phyloP scores from a whole-genome alignment of 306 rosid species.

The Oxytropis ochrocephala region DNA sequence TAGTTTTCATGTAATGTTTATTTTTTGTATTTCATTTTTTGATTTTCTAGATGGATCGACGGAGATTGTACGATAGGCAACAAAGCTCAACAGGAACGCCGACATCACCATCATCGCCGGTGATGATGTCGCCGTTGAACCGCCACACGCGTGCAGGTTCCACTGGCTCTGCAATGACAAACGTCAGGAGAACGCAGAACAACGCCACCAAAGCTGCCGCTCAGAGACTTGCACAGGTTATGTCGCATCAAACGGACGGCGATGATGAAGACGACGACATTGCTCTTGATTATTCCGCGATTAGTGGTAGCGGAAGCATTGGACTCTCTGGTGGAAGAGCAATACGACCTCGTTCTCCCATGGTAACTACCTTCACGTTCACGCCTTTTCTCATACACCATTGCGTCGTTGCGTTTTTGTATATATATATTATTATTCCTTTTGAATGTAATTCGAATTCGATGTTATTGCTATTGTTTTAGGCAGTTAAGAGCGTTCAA shows the following conservation, averaged over 20 bases:
- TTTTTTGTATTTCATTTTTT: background rate
- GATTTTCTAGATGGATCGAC: constrained; percentile 51
- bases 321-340: constrained; percentile 73
- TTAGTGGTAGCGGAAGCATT: constrained; percentile 49
- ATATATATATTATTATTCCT: background rate
- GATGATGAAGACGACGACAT: constrained; percentile 67
- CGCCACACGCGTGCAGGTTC: constrained; percentile 58
- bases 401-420: background rate
- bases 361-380: constrained; percentile 27
- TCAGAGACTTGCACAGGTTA: constrained; percentile 93
- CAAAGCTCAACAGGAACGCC: constrained; percentile 46
- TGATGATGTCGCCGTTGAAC: constrained; percentile 13
- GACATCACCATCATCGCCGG: constrained; percentile 53
- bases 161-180: constrained; percentile 32
- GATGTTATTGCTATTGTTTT: constrained; percentile 1
- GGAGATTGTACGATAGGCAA: constrained; percentile 46
- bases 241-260: constrained; percentile 57
- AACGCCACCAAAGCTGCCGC: constrained; percentile 83
- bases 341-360: constrained; percentile 55
- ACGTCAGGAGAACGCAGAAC: constrained; percentile 56
- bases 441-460: constrained; percentile 2
- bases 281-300: constrained; percentile 39
- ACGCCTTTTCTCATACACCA: background rate
- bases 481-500: constrained; percentile 26
- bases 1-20: background rate